Evolutionary conservation across 2,329 filamentous ascomycete genomes (phyloP), one percentile per base, ranked within the genome.

Genomic region (Pseudogymnoascus sp.): DNA sequence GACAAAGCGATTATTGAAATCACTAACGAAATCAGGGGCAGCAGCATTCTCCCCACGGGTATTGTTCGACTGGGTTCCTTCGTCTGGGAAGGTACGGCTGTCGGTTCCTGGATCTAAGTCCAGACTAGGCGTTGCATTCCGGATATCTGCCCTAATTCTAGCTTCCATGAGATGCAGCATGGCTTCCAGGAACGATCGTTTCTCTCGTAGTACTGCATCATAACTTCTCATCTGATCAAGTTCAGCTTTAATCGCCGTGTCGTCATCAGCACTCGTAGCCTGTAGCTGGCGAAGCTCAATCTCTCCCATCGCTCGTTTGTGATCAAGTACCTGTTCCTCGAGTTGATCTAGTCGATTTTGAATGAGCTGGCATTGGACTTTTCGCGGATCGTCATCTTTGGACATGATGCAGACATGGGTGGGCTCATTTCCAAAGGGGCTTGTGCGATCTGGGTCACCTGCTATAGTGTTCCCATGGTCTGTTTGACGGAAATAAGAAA

Each of bases 1-100:
- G 70, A 98, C 93, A 79, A 99, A 99, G 1, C 95, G 90, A 73
- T 99, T 99, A 74, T 96, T 95, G 80, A 97, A 99, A 73, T 98
- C 93, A 75, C 90, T 96, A 60, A 90, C 88, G 69, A 93, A 93
- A 68, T 97, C 92, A 14, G 90, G 85, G 3, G 88, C 84, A 0
- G 88, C 85, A 2, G 87, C 85, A 1, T 88, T 83, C 67, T 91
- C 87, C 3, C 13, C 16, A 7, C 62, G 89, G 79, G 23, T 61
- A 13, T 81, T 83, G 13, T 81, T 83, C 19, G 82, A 82, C 41
- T 83, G 82, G 61, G 86, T 84, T n/a, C 80, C 79, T 36, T 79
- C 78, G 11, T 78, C 74, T 5, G 81, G 80, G 14, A 65, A 62
- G 8, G 48, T 69, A 37, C 71, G 70, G 11, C 62, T 65, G 54